phyloP scores from a whole-genome alignment of 164 flowering plant genomes.

The Dillenia suffruticosa region DNA sequence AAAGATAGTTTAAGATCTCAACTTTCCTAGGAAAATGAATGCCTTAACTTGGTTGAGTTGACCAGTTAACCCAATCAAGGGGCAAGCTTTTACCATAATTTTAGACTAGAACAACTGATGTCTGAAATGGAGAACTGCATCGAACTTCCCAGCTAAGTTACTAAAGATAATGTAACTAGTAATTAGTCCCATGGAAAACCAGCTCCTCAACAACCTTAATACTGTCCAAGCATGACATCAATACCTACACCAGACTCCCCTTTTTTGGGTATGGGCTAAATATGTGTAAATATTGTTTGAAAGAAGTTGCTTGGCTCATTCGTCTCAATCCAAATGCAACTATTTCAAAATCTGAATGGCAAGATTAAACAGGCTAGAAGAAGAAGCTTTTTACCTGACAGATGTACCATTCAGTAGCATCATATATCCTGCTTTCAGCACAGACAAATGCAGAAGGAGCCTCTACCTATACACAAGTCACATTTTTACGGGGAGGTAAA shows the following conservation, averaged over 20 bases:
- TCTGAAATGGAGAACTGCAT: no score
- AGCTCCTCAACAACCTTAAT: neutral
- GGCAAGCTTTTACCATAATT: neutral
- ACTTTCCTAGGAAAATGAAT: neutral
- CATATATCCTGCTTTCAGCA: constrained; percentile 76
- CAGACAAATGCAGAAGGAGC: constrained; percentile 82
- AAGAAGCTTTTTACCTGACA: constrained; percentile 69
- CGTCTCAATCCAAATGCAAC: neutral
- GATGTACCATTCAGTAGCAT: constrained; percentile 91
- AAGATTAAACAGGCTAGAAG: neutral
- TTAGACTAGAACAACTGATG: no score
- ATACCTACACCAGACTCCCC: neutral
- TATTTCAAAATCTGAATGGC: constrained; percentile 1
- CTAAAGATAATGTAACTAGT: neutral
- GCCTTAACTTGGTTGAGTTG: neutral
- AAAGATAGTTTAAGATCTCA: neutral
- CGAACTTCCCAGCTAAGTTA: neutral
- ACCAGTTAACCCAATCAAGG: neutral
- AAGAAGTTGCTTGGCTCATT: no score
- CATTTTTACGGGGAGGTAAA: neutral
- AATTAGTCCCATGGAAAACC: neutral
- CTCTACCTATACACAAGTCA: constrained; percentile 52
- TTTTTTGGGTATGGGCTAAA: neutral
- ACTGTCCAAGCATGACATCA: neutral
- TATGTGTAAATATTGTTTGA: no score